A percentile compares a stretch with the other conserved stretches of the same genome.
phyloP scores from a whole-genome alignment of 2,329 filamentous ascomycete genomes.

The Stenocarpella maydis region DNA sequence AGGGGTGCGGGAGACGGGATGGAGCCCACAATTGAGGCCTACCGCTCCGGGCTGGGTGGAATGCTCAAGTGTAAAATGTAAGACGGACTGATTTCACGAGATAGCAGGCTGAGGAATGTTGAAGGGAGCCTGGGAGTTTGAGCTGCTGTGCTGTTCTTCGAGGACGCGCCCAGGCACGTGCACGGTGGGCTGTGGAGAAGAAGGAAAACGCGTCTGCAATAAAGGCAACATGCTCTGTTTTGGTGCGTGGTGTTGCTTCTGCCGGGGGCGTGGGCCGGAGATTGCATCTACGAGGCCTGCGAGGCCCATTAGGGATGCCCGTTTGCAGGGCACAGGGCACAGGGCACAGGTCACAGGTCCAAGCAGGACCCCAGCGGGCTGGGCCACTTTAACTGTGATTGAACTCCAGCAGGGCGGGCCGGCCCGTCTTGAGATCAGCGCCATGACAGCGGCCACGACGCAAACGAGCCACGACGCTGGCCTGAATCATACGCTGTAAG shows the following conservation, averaged over 20 bases:
- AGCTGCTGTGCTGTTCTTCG: not conserved
- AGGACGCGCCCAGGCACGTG: not conserved
- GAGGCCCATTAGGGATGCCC: no score
- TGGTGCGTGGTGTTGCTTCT: not conserved
- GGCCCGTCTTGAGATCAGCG: constrained; percentile 5
- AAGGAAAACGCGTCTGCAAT: no score
- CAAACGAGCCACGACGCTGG: not conserved
- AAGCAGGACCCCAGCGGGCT: no score
- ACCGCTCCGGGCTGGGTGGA: constrained; percentile 17
- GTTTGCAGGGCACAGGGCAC: no score
- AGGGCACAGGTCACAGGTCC: no score
- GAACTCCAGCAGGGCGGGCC: no score
- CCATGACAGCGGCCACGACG: not conserved
- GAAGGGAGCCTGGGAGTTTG: not conserved
- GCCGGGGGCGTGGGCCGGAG: not conserved
- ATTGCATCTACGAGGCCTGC: no score
- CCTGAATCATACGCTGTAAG: constrained; percentile 12
- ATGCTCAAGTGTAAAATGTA: constrained; percentile 21
- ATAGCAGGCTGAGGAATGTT: not conserved
- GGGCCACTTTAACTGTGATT: no score
- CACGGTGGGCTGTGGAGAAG: not conserved
- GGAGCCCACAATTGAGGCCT: constrained; percentile 10
- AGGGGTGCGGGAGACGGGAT: not conserved
- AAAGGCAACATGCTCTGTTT: not conserved
- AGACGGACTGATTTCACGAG: not conserved